These are phyloP conservation scores for Silene conica DNA, from an alignment of 148 eudicot genomes.

Conservation along the genomic window DNA sequence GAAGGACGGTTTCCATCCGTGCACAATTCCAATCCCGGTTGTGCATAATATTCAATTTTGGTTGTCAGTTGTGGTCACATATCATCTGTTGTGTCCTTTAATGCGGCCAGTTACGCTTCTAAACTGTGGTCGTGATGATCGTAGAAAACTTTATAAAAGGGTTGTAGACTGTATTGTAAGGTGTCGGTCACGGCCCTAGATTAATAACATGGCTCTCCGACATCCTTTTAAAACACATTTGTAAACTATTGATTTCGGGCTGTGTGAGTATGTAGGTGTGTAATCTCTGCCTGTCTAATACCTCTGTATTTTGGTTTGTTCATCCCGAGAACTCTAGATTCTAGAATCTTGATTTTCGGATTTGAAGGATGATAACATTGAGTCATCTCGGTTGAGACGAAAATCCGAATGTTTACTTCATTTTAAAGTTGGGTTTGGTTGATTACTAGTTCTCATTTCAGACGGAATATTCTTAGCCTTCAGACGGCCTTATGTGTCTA, in stretches of 20 bases:
- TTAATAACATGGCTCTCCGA: no score
- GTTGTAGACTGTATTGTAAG: not conserved
- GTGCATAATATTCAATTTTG: not conserved
- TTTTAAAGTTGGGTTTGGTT: no score
- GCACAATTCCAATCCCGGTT: not conserved
- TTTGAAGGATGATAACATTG: not conserved
- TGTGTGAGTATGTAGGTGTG: not conserved
- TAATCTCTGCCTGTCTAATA: not conserved
- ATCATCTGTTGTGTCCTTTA: not conserved
- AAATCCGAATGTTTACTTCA: no score
- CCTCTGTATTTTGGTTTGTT: not conserved
- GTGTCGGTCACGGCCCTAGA: no score
- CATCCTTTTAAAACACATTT: not conserved
- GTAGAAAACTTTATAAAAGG: not conserved
- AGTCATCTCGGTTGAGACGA: no score
- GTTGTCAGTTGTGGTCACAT: not conserved
- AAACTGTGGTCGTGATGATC: not conserved
- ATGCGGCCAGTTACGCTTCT: no score
- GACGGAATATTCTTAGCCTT: no score
- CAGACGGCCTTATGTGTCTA: no score
- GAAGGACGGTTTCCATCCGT: constrained; percentile 18
- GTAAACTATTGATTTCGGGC: not conserved
- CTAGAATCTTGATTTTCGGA: not conserved
- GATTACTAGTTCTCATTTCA: no score
- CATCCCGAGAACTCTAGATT: not conserved